Conservation (phyloP, 2,329 filamentous ascomycete genomes). For the Alternaria hordeiaustralica region DNA sequence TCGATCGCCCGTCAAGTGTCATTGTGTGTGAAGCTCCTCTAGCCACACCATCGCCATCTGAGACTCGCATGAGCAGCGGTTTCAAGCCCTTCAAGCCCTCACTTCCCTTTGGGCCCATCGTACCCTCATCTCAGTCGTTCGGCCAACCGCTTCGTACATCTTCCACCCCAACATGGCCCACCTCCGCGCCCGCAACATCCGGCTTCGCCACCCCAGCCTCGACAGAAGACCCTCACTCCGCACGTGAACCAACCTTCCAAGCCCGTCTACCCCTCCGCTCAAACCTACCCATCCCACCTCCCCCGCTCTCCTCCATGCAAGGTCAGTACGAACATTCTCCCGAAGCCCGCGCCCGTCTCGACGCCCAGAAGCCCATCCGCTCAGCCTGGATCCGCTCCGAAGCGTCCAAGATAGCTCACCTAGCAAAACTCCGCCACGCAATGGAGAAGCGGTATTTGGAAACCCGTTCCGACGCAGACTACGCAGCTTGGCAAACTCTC, state of each 20-base stretch:
- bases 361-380: conserved; percentile 13
- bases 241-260: background rate
- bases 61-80: background rate
- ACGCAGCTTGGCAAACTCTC: conserved; percentile 1
- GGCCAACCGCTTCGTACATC: too few relatives aligned
- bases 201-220: background rate
- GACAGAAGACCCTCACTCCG: background rate
- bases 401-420: conserved; percentile 10
- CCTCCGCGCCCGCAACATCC: background rate
- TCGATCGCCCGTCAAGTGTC: background rate
- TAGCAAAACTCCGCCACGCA: background rate
- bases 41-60: background rate
- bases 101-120: too few relatives aligned
- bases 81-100: background rate
- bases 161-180: background rate
- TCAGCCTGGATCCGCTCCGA: conserved; percentile 23
- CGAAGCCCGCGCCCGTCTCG: background rate
- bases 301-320: background rate
- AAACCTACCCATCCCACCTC: conserved; percentile 7
- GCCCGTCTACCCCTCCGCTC: background rate
- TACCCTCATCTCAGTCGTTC: background rate
- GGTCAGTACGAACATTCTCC: background rate
- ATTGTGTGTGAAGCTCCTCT: background rate
- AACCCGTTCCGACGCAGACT: conserved; percentile 2
- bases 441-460: background rate